Evolutionary conservation across 768 basidiomycete genomes (phyloP).

Genomic region (Xanthoconium purpureum): DNA sequence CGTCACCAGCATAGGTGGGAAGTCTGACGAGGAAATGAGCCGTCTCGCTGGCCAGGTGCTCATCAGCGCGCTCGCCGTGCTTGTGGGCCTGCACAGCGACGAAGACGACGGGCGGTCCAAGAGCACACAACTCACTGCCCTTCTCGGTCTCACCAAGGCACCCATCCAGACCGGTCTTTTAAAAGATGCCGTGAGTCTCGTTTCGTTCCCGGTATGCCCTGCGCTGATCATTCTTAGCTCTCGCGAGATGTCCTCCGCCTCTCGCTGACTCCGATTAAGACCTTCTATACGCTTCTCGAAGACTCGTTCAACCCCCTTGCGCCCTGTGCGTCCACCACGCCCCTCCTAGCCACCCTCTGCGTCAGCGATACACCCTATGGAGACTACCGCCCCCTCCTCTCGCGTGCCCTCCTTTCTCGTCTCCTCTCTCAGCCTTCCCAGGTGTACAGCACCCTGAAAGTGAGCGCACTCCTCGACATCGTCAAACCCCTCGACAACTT

Average conservation of each 20-base stretch:
- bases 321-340: conserved; percentile 74
- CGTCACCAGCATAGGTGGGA: conserved; percentile 68
- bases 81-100: conserved; percentile 63
- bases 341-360: conserved; percentile 64
- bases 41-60: conserved; percentile 88
- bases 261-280: conserved; percentile 67
- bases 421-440: conserved; percentile 89
- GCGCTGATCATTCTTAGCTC: conserved; percentile 45
- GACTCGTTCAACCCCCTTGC: conserved; percentile 90
- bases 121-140: conserved; percentile 73
- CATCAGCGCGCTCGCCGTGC: conserved; percentile 89
- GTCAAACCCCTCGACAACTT: conserved; percentile 68
- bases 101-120: conserved; percentile 58
- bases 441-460: conserved; percentile 85
- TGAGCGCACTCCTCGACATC: conserved; percentile 75
- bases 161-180: conserved; percentile 87
- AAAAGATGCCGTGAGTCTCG: conserved; percentile 71
- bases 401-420: conserved; percentile 87
- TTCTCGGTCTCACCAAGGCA: conserved; percentile 78
- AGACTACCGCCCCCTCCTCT: conserved; percentile 84
- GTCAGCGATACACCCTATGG: conserved; percentile 50
- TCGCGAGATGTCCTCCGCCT: conserved; percentile 81
- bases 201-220: not conserved
- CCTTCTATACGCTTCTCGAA: conserved; percentile 85
- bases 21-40: conserved; percentile 72